Percentiles rank a stretch among this genome's conserved stretches.
Evolutionary conservation across 805 yeast genomes (phyloP).

Genomic region (Lipomyces chichibuensis): DNA sequence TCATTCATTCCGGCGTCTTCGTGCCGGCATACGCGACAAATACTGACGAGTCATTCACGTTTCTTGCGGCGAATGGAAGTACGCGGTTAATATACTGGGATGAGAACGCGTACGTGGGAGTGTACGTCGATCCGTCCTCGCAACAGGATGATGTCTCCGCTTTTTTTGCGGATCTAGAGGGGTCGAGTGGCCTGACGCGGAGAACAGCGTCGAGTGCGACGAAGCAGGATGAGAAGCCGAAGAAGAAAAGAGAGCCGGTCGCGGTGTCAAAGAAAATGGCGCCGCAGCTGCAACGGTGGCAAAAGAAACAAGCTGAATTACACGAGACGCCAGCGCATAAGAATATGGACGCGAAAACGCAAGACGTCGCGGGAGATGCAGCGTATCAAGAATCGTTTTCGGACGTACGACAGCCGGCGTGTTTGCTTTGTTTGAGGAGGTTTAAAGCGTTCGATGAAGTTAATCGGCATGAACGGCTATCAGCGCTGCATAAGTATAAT

Average conservation of each 20-base stretch:
- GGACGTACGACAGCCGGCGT: slow-evolving; percentile 26
- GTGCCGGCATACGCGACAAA: slow-evolving; percentile 24
- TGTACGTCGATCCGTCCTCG: slow-evolving; percentile 15
- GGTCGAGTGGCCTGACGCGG: not conserved
- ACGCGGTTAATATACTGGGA: slow-evolving; percentile 32
- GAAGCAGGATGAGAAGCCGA: slow-evolving; percentile 12
- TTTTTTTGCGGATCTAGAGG: slow-evolving; percentile 13
- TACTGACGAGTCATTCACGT: slow-evolving; percentile 10
- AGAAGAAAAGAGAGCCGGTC: slow-evolving; percentile 6
- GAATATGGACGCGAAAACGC: not conserved
- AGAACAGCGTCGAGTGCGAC: not conserved
- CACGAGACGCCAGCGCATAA: slow-evolving; percentile 13
- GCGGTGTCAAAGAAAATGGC: slow-evolving; percentile 21
- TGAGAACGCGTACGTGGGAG: slow-evolving; percentile 18
- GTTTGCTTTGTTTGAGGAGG: slow-evolving; percentile 32
- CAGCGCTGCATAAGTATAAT: slow-evolving; percentile 21
- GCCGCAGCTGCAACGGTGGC: slow-evolving; percentile 35
- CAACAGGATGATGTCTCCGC: slow-evolving; percentile 21
- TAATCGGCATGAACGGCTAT: slow-evolving; percentile 32
- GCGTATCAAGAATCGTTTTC: slow-evolving; percentile 29
- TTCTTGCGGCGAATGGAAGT: slow-evolving; percentile 23
- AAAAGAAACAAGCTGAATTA: slow-evolving; percentile 30
- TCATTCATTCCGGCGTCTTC: slow-evolving; percentile 34
- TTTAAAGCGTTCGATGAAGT: slow-evolving; percentile 27
- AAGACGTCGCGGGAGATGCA: not conserved